Percentiles rank a stretch among this genome's conserved stretches.
These are phyloP conservation scores for Gloeophyllum trabeum DNA, from an alignment of 768 basidiomycete species.

Conservation along the genomic window DNA sequence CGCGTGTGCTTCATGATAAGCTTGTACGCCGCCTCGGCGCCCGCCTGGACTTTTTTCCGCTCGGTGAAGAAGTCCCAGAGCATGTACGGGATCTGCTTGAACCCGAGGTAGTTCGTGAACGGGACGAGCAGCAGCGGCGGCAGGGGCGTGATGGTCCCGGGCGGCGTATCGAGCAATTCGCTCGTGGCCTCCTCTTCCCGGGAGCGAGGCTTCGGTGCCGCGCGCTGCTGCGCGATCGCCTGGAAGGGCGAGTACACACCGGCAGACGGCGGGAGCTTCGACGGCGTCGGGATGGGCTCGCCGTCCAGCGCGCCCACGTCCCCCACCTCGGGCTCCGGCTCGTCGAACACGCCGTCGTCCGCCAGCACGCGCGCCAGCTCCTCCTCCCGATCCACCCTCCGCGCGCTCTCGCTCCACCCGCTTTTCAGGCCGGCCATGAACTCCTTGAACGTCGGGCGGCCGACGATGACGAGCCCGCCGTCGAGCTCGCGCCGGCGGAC, in stretches of 20 bases:
- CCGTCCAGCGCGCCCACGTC: conserved; percentile 16
- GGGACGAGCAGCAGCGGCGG: conserved; percentile 75
- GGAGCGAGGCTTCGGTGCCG: conserved; percentile 10
- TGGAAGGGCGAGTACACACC: conserved; percentile 16
- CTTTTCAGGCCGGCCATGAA: conserved; percentile 78
- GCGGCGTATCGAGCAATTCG: conserved; percentile 31
- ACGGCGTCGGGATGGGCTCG: conserved; percentile 30
- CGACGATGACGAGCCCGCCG: conserved; percentile 82
- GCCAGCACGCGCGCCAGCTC: conserved; percentile 54
- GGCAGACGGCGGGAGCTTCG: conserved; percentile 22
- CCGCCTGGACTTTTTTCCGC: conserved; percentile 65
- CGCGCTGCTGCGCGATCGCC: conserved; percentile 10
- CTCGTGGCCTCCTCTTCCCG: conserved; percentile 12
- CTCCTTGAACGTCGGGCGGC: conserved; percentile 89
- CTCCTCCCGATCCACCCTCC: conserved; percentile 63
- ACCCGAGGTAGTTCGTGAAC: conserved; percentile 68
- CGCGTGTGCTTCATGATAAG: conserved; percentile 56
- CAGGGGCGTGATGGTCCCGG: conserved; percentile 49
- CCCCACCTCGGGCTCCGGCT: conserved; percentile 25
- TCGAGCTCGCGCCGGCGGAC: conserved; percentile 48
- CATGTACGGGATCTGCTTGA: conserved; percentile 81
- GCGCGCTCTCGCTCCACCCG: conserved; percentile 73
- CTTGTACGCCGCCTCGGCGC: conserved; percentile 72
- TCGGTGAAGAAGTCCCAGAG: conserved; percentile 90
- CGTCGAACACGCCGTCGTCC: conserved; percentile 71